These are phyloP conservation scores for Pseudogymnoascus sp. DNA, from an alignment of 2,329 filamentous ascomycete species.

Conservation along the genomic window DNA sequence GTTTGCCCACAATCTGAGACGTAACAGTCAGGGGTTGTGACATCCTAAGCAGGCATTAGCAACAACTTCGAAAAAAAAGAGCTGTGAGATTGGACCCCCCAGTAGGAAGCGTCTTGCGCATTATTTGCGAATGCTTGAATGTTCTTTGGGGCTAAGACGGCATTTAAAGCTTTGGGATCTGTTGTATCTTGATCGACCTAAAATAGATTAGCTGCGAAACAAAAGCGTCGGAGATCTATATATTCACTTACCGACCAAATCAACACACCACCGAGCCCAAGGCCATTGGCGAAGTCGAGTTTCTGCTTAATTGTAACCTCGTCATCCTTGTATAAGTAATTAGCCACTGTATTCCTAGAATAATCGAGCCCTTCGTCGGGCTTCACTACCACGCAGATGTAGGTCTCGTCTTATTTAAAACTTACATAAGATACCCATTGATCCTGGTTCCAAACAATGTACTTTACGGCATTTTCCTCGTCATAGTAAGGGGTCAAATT, in stretches of 20 bases:
- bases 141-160: background rate
- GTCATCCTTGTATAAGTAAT: constrained; percentile 24
- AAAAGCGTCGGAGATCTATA: background rate
- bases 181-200: constrained; percentile 8
- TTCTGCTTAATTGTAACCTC: constrained; percentile 21
- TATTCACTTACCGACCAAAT: background rate
- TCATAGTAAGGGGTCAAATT: constrained; percentile 15
- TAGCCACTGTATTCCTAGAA: constrained; percentile 16
- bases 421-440: constrained; percentile 31
- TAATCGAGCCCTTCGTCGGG: background rate
- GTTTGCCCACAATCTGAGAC: constrained; percentile 21
- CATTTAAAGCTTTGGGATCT: background rate
- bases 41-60: background rate
- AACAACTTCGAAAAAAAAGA: background rate
- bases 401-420: background rate
- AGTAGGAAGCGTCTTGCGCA: background rate
- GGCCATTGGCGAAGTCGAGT: constrained; percentile 19
- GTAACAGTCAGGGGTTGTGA: constrained; percentile 16
- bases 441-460: constrained; percentile 28
- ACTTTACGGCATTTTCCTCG: constrained; percentile 26
- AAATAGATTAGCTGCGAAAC: background rate
- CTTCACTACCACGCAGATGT: background rate
- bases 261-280: constrained; percentile 15
- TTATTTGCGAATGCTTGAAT: background rate
- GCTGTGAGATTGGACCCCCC: background rate